phyloP scores from a whole-genome alignment of 2,329 filamentous ascomycete genomes.

The Pseudodiploospora longispora region DNA sequence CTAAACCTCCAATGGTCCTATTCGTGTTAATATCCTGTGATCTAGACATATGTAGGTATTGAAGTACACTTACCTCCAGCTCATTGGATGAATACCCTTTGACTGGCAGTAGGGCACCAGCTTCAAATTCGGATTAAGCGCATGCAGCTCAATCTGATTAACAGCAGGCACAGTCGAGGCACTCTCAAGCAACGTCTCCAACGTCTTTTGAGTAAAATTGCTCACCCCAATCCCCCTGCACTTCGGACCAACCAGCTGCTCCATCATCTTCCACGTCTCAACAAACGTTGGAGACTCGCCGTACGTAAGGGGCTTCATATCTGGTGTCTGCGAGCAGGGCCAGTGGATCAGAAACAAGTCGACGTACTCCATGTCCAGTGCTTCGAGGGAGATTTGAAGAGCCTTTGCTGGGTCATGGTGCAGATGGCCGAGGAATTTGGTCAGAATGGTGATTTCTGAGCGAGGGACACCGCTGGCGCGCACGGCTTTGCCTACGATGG shows the following conservation, averaged over 20 bases:
- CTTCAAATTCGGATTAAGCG: slow-evolving; percentile 28
- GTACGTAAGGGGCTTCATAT: neutral
- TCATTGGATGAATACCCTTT: neutral
- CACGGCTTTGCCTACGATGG: slow-evolving; percentile 58
- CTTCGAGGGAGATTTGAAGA: slow-evolving; percentile 23
- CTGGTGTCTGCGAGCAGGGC: slow-evolving; percentile 27
- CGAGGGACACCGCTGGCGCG: slow-evolving; percentile 45
- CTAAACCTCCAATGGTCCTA: no score
- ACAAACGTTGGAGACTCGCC: neutral
- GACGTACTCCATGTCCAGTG: slow-evolving; percentile 36
- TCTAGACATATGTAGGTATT: no score
- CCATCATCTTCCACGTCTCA: slow-evolving; percentile 10
- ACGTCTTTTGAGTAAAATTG: slow-evolving; percentile 20
- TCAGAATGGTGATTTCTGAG: slow-evolving; percentile 58
- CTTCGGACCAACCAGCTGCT: slow-evolving; percentile 15
- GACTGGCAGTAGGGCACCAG: slow-evolving; percentile 19
- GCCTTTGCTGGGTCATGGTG: slow-evolving; percentile 39
- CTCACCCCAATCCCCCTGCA: slow-evolving; percentile 50
- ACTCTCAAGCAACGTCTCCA: slow-evolving; percentile 18
- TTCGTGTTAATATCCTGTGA: no score
- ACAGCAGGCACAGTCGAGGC: slow-evolving; percentile 38
- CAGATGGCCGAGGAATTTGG: slow-evolving; percentile 59
- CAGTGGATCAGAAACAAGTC: slow-evolving; percentile 45
- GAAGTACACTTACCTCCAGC: no score
- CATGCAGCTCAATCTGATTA: slow-evolving; percentile 43